Conservation (phyloP, 176 grass and related monocot species). For the Oryza coarctata region DNA sequence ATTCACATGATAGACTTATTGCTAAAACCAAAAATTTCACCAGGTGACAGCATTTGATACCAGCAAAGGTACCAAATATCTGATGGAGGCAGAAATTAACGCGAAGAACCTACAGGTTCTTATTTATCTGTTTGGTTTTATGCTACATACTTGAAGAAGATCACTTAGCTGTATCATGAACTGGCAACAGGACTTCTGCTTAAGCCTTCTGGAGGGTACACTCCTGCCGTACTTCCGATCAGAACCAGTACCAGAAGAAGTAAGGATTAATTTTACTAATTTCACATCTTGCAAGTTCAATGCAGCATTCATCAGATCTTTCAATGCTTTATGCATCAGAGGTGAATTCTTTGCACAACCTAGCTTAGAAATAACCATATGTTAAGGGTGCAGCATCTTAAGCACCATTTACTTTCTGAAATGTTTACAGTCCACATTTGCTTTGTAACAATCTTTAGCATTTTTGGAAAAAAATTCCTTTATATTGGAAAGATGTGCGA, state of each 20-base stretch:
- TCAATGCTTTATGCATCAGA: not conserved
- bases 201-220: slow-evolving; percentile 51
- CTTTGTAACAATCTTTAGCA: not conserved
- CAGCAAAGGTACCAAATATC: slow-evolving; percentile 58
- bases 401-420: not conserved
- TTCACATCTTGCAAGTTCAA: not conserved
- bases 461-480: not conserved
- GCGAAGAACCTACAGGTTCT: slow-evolving; percentile 51
- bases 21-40: slow-evolving; percentile 28
- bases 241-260: slow-evolving; percentile 58
- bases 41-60: slow-evolving; percentile 85
- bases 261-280: slow-evolving; percentile 39
- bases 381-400: slow-evolving; percentile 14
- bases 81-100: slow-evolving; percentile 72
- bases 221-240: slow-evolving; percentile 59
- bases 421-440: not conserved
- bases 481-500: not conserved
- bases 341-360: slow-evolving; percentile 10
- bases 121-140: slow-evolving; percentile 15
- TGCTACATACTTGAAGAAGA: not conserved
- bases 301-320: not conserved
- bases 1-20: slow-evolving; percentile 6
- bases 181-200: slow-evolving; percentile 69
- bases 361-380: not conserved
- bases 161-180: slow-evolving; percentile 30